Evolutionary conservation across 2,329 filamentous ascomycete genomes (phyloP).

Genomic region (Lachnellula occidentalis): DNA sequence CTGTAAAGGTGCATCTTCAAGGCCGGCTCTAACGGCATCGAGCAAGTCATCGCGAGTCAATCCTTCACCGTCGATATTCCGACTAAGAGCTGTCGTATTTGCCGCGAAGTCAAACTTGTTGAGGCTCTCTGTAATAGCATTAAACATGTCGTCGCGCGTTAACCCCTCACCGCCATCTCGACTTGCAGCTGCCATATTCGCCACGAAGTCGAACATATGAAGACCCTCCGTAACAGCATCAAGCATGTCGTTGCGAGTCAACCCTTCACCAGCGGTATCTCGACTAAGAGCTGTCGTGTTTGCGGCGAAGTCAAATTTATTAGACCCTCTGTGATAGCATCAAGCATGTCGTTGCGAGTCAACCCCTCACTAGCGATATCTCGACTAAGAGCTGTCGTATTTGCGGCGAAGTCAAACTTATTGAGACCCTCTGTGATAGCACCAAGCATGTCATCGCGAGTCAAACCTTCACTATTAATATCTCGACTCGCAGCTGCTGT

Average conservation of each 20-base stretch:
- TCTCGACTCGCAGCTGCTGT: conserved; percentile 48
- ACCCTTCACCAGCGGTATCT: conserved; percentile 60
- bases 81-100: conserved; percentile 12
- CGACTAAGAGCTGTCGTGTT: conserved; percentile 40
- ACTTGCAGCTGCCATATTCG: conserved; percentile 39
- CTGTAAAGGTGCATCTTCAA: conserved; percentile 41
- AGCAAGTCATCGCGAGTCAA: conserved; percentile 50
- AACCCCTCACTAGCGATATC: conserved; percentile 43
- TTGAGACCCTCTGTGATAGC: conserved; percentile 55
- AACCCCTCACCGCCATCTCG: conserved; percentile 51
- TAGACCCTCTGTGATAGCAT: conserved; percentile 55
- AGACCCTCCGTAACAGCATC: conserved; percentile 56
- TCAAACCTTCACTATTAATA: conserved; percentile 61
- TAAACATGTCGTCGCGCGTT: conserved; percentile 64
- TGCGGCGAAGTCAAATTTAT: conserved; percentile 42
- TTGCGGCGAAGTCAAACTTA: conserved; percentile 37
- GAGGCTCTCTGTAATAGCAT: conserved; percentile 55
- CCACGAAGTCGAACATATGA: conserved; percentile 39
- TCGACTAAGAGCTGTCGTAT: conserved; percentile 49
- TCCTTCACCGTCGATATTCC: conserved; percentile 50
- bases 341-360: conserved; percentile 64
- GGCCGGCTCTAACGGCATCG: conserved; percentile 52
- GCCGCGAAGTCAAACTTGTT: conserved; percentile 64
- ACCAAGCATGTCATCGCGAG: conserved; percentile 57
- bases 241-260: conserved; percentile 62